Evolutionary conservation across 2,329 filamentous ascomycete genomes (phyloP), one percentile per base, ranked within the genome.

Genomic region (Fusarium incarnatum): DNA sequence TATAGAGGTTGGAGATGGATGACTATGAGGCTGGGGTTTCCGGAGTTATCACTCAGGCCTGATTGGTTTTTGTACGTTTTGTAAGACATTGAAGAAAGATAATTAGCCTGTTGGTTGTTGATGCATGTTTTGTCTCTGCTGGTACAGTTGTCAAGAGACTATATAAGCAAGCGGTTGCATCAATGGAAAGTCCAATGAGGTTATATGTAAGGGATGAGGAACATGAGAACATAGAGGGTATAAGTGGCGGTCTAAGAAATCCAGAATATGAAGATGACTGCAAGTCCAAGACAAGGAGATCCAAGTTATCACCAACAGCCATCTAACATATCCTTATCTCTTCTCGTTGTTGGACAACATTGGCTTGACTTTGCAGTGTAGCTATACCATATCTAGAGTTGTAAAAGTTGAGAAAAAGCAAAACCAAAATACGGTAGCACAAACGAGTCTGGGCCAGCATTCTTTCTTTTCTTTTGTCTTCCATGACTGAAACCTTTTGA

Each of bases 151-250:
- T 28, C 28, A 34, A 37, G 23, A 64, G 60, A 23, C 34, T 22
- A 32, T 20, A 27, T 23, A 28, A 58, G 25, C 40, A 34, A 58
- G 25, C 40, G 34, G 56, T 53, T 28, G 64, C 41, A 57, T 58
- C 60, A 18, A 62, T 34, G 28, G 28, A 34, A 34, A 64, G 46
- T 23, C 61, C 28, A 50, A 56, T 68, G 63, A 60, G 44, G 67
- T 40, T 62, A 64, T 68, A 71, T 64, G 67, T 55, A 70, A 70
- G 67, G 67, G 67, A 64, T 30, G 30, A 22, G 44, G 12, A 49
- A 50, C 27, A 56, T 11, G 12, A 49, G 12, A 49, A 50, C 27
- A 56, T 11, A 34, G 40, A 41, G 44, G 55, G 44, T 58, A 25
- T 55, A 50, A 59, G 55, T 64, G 50, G 58, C 54, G 63, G 57